Percentiles rank a stretch among this genome's conserved stretches.
Evolutionary conservation across 495 filamentous ascomycete genomes (phyloP).

Genomic region (Pyrenula aspistea): DNA sequence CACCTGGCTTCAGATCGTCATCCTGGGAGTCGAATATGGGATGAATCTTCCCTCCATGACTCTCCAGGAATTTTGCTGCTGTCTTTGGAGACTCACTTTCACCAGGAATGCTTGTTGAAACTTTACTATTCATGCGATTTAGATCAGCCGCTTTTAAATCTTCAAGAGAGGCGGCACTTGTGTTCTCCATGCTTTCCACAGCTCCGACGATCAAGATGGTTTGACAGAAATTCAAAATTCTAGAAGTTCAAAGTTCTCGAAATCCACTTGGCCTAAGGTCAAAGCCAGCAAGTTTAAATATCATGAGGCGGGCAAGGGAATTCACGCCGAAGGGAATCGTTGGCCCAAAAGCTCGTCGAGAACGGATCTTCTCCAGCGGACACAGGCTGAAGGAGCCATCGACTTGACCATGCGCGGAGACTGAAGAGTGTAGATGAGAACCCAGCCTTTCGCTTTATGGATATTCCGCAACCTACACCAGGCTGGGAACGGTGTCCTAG

Average conservation of each 20-base stretch:
- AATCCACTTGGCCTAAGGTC: too few relatives aligned
- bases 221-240: too few relatives aligned
- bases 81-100: not conserved
- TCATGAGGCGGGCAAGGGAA: not conserved
- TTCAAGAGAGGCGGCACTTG: not conserved
- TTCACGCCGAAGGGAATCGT: not conserved
- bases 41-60: not conserved
- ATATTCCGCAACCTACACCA: too few relatives aligned
- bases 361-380: not conserved
- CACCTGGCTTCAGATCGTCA: not conserved
- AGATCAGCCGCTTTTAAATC: not conserved
- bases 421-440: not conserved
- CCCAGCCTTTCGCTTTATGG: not conserved
- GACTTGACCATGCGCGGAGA: not conserved
- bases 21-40: not conserved
- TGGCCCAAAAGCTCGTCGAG: not conserved
- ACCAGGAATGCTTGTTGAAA: not conserved
- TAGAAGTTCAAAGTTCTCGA: too few relatives aligned
- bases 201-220: too few relatives aligned
- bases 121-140: not conserved
- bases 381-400: too few relatives aligned
- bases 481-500: too few relatives aligned
- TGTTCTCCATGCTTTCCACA: not conserved
- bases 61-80: not conserved
- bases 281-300: not conserved